Base-by-base conservation (phyloP, 192 early-diverging fungal genomes). In the Coemansia sp. region DNA sequence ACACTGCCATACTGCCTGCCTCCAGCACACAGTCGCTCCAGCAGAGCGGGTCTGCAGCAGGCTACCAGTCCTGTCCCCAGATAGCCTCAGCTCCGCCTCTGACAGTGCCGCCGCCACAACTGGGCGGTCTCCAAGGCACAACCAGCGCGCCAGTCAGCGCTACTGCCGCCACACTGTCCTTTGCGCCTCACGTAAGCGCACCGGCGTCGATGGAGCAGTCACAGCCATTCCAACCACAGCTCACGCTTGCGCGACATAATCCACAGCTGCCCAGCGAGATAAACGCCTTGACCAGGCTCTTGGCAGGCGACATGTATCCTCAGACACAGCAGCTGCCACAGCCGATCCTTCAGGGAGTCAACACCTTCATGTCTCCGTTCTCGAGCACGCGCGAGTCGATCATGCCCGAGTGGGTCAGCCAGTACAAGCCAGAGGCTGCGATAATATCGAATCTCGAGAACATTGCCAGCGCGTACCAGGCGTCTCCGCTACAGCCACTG, bases 351-450 rank as follows among this genome's bases (percentile, higher is more conserved):
- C 80, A 82, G 63, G 75, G 75, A 34, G 70, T 82, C n/a, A 82
- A 82, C 68, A 77, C 70, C 16, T 82, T 76, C 34, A 82, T 82
- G 72, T 82, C 80, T 12, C 80, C 80, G 51, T 82, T 82, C 49
- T 70, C 80, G 6, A 76, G 71, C 7, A 29, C 75, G 63, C 69
- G 68, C 41, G 66, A 52, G 40, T 72, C 72, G 57, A 63, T 69
- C 3, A 70, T 82, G 15, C 80, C 80, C 55, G 75, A 82, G 69
- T 82, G 80, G 80, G 47, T 82, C 31, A 72, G 72, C 66, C 80
- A 77, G 66, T 63, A 75, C 29, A 82, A 82, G 42, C 80, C 80
- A 22, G 80, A 72, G 47, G 79, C 79, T 12, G 79, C 70, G 0
- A 77, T 82, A 27, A 65, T 82, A 12, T 74, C 80, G 0, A 82